Conservation (phyloP, 306 rosid genomes). For the Vigna hirtella region DNA sequence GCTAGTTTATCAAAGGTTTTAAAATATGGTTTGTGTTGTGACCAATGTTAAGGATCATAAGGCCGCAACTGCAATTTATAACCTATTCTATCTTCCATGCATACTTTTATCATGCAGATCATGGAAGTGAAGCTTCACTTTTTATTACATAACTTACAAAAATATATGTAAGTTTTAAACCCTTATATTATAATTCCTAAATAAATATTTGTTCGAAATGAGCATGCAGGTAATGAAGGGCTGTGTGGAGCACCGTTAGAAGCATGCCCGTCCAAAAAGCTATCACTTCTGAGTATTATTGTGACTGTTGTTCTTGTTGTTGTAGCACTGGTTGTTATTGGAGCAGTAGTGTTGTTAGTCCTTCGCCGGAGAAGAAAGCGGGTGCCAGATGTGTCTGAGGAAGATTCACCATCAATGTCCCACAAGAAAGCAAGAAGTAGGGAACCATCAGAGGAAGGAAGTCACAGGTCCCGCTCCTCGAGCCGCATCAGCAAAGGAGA, state of each 20-base stretch:
- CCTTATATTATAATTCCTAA: background rate
- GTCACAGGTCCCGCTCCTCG: slow-evolving; percentile 23
- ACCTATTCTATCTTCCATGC: no score
- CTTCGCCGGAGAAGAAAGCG: slow-evolving; percentile 44
- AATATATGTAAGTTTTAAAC: no score
- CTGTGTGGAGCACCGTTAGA: slow-evolving; percentile 78
- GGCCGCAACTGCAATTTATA: no score
- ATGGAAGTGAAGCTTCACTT: no score
- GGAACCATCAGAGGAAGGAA: slow-evolving; percentile 7
- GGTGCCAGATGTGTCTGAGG: slow-evolving; percentile 20
- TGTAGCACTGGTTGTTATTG: slow-evolving; percentile 52
- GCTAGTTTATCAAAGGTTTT: no score
- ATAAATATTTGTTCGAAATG: background rate
- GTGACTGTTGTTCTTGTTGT: slow-evolving; percentile 51
- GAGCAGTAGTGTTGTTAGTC: slow-evolving; percentile 51
- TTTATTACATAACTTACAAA: no score
- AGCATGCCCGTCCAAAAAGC: slow-evolving; percentile 47
- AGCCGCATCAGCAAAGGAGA: slow-evolving; percentile 48
- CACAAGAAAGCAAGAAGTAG: slow-evolving; percentile 32
- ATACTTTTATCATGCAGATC: no score
- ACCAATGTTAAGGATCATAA: no score
- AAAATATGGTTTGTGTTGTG: no score
- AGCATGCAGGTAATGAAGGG: slow-evolving; percentile 63
- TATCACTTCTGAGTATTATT: slow-evolving; percentile 40
- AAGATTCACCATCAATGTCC: slow-evolving; percentile 44